These are phyloP conservation scores for Mucor irregularis DNA, from an alignment of 371 early-diverging fungal genomes.

Conservation along the genomic window DNA sequence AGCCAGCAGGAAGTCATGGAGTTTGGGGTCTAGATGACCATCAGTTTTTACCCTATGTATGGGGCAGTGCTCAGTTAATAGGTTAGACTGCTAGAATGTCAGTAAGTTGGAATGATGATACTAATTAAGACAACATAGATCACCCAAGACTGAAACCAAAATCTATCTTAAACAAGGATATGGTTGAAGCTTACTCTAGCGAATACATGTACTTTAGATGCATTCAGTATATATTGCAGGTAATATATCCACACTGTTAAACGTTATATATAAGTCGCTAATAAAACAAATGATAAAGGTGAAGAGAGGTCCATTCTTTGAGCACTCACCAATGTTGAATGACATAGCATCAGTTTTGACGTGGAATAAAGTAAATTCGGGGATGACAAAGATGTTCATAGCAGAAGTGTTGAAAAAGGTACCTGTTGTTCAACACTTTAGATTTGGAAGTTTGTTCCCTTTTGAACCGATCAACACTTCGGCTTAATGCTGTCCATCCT, in stretches of 20 bases:
- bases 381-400: slow-evolving; percentile 96
- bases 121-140: slow-evolving; percentile 22
- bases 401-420: slow-evolving; percentile 94
- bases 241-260: no score
- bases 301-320: slow-evolving; percentile 67
- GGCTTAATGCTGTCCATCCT: no score
- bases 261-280: no score
- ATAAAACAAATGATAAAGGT: no score
- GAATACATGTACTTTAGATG: slow-evolving; percentile 91
- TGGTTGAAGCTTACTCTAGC: slow-evolving; percentile 64
- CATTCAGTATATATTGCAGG: slow-evolving; percentile 81
- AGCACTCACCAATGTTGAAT: slow-evolving; percentile 93
- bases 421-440: slow-evolving; percentile 98
- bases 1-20: slow-evolving; percentile 99
- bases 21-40: slow-evolving; percentile 99
- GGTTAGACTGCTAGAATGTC: slow-evolving; percentile 25
- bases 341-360: slow-evolving; percentile 87
- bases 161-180: slow-evolving; percentile 66
- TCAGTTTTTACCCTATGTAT: slow-evolving; percentile 96
- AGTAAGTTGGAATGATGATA: background rate
- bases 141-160: slow-evolving; percentile 72
- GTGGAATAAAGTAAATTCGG: slow-evolving; percentile 93
- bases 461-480: no score
- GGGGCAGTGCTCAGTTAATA: slow-evolving; percentile 89
- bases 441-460: slow-evolving; percentile 79